Evolutionary conservation across 768 basidiomycete species (phyloP).

Genomic region (Rhizopogon vinicolor): DNA sequence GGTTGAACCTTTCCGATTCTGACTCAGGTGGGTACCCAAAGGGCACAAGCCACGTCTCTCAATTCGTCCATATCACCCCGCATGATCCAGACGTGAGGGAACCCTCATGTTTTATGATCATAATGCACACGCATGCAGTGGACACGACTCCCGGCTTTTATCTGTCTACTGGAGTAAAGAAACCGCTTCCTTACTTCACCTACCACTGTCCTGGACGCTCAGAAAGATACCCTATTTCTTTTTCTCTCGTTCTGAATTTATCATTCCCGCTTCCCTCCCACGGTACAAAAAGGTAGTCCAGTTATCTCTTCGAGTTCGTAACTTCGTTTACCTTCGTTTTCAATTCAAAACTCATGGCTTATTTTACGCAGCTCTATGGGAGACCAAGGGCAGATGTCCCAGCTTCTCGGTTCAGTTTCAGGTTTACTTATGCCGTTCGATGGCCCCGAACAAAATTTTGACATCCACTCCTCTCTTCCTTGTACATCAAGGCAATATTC

Average conservation of each 20-base stretch:
- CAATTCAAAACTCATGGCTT: not conserved
- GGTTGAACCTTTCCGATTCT: constrained; percentile 10
- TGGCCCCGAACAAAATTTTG: constrained; percentile 12
- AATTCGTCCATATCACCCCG: constrained; percentile 11
- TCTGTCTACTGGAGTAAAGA: constrained; percentile 9
- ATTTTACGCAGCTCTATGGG: not conserved
- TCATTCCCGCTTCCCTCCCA: not conserved
- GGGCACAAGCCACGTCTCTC: constrained; percentile 2
- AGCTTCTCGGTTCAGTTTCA: not conserved
- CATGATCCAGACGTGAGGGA: constrained; percentile 12
- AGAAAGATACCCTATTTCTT: not conserved
- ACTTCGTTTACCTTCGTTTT: not conserved
- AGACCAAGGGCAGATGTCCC: not conserved
- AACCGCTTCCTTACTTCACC: not conserved
- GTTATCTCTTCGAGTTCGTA: not conserved
- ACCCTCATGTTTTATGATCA: constrained; percentile 23
- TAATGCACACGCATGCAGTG: constrained; percentile 19
- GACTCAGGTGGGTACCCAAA: not conserved
- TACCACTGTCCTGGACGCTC: not conserved
- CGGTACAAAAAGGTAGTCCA: not conserved
- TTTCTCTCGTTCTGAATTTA: not conserved
- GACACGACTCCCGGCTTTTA: constrained; percentile 24
- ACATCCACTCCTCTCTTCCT: constrained; percentile 11
- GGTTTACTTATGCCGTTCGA: constrained; percentile 3
- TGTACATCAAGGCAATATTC: constrained; percentile 8